A percentile compares a stretch with the other conserved stretches of the same genome.
phyloP scores from a whole-genome alignment of 257 asterid genomes.

The Rhazya stricta region DNA sequence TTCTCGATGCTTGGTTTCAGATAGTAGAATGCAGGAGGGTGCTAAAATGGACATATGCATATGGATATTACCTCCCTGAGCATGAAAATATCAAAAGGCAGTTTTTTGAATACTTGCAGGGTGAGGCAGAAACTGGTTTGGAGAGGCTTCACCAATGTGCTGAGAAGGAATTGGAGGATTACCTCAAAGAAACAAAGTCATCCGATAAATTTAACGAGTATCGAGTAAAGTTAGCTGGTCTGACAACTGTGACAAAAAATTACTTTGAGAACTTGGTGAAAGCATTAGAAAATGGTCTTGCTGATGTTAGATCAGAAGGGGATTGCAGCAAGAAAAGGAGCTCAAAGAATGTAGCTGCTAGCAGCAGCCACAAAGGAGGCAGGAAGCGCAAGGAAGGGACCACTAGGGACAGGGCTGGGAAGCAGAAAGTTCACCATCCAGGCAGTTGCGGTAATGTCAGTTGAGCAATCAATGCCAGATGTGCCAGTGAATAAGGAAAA shows the following conservation, averaged over 20 bases:
- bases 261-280: slow-evolving; percentile 88
- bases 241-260: slow-evolving; percentile 78
- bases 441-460: not conserved
- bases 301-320: slow-evolving; percentile 70
- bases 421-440: slow-evolving; percentile 2
- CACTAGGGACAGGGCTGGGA: not conserved
- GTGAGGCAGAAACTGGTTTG: slow-evolving; percentile 94
- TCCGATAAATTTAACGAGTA: slow-evolving; percentile 68
- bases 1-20: slow-evolving; percentile 95
- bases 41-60: slow-evolving; percentile 91
- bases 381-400: slow-evolving; percentile 15
- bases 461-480: not conserved
- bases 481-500: not conserved
- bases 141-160: slow-evolving; percentile 98
- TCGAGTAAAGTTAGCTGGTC: slow-evolving; percentile 82
- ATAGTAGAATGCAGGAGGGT: slow-evolving; percentile 97
- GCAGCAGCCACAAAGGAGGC: slow-evolving; percentile 46
- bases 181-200: slow-evolving; percentile 47
- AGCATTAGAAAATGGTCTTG: slow-evolving; percentile 86
- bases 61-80: slow-evolving; percentile 82
- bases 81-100: slow-evolving; percentile 57
- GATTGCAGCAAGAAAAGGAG: slow-evolving; percentile 32
- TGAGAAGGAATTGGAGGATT: slow-evolving; percentile 78
- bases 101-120: slow-evolving; percentile 94
- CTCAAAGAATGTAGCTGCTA: slow-evolving; percentile 44